Base-by-base conservation (phyloP, 495 filamentous ascomycete species). In the Entonaema liquescens region DNA sequence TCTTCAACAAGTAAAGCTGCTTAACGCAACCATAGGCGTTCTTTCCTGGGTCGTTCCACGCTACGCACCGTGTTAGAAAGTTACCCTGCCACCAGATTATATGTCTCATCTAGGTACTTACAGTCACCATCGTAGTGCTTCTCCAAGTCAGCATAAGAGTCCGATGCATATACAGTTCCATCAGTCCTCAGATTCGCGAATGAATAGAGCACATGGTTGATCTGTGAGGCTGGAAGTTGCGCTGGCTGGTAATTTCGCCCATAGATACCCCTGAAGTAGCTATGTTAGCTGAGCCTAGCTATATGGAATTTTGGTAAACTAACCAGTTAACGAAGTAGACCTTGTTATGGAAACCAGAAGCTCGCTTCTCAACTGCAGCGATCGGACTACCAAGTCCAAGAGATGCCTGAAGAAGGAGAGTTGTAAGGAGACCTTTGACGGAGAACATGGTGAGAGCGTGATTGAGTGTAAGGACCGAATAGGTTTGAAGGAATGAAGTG, bases 201-300 rank as follows among this genome's bases (percentile, higher is more conserved):
- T 31, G 94, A 86, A 77, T 97, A 97, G 6, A 97, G 84, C 2
- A 98, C 84, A 76, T 97, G 93, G 5, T 92, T 97, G 64, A 98
- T 79, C 65, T 97, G 86, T 15, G 89, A 84, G 0, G 87, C 92
- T 0, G 94, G 94, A 23, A 98, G 83, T 72, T 95, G 88, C 61
- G 91, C 86, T 2, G 93, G 92, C 59, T 94, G 86, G 78, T 93
- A 92, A 71, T 92, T 89, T 70, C 94, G 85, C 47, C 86, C 92
- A 74, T 97, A 97, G 69, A 97, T 96, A 35, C 89, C 92, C 93
- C 93, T 82, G 12, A 28, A 60, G 21, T 5, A 6, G 9, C 29
- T 5, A 11, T 36, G 59, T 76, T 57, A 79, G 66, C 26, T 25
- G 17, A 9, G 0, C 5, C n/a, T 15, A 2, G 1, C n/a, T 8